These are phyloP conservation scores for Ustilago hordei DNA, from an alignment of 1,284 basidiomycete species.

Conservation along the genomic window DNA sequence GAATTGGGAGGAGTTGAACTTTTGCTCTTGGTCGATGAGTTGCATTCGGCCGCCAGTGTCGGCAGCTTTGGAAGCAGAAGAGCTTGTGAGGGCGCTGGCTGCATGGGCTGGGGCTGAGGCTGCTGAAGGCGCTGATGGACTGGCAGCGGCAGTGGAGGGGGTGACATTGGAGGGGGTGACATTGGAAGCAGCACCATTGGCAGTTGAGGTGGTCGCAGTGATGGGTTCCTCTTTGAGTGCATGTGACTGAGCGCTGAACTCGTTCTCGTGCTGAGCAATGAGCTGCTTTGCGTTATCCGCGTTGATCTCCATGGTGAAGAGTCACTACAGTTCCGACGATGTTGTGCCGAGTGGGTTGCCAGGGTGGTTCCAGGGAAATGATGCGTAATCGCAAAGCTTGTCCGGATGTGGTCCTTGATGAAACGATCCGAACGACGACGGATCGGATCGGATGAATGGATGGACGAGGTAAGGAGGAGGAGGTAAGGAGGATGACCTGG, in stretches of 20 bases:
- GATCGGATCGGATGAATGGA: no score
- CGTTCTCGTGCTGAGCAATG: slow-evolving; percentile 40
- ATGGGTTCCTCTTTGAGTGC: slow-evolving; percentile 22
- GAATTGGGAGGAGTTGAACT: slow-evolving; percentile 58
- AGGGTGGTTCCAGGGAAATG: background rate
- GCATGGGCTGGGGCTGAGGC: background rate
- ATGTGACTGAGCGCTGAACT: slow-evolving; percentile 19
- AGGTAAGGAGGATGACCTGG: background rate
- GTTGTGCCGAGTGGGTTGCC: background rate
- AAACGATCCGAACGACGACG: no score
- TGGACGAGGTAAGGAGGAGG: no score
- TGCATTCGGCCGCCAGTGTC: slow-evolving; percentile 56
- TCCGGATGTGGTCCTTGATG: background rate
- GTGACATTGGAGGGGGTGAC: no score
- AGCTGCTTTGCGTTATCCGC: slow-evolving; percentile 46
- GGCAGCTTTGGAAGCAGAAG: background rate
- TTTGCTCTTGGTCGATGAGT: slow-evolving; percentile 66
- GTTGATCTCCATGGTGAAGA: slow-evolving; percentile 43
- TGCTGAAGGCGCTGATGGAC: slow-evolving; percentile 3
- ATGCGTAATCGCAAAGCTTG: background rate
- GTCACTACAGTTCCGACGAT: background rate
- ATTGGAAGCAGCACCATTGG: slow-evolving; percentile 6
- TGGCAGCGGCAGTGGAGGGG: background rate
- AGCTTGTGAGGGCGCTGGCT: background rate
- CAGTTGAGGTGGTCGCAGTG: slow-evolving; percentile 15